These are phyloP conservation scores for Trichoderma atrobrunneum DNA, from an alignment of 2,329 filamentous ascomycete genomes.

Conservation along the genomic window DNA sequence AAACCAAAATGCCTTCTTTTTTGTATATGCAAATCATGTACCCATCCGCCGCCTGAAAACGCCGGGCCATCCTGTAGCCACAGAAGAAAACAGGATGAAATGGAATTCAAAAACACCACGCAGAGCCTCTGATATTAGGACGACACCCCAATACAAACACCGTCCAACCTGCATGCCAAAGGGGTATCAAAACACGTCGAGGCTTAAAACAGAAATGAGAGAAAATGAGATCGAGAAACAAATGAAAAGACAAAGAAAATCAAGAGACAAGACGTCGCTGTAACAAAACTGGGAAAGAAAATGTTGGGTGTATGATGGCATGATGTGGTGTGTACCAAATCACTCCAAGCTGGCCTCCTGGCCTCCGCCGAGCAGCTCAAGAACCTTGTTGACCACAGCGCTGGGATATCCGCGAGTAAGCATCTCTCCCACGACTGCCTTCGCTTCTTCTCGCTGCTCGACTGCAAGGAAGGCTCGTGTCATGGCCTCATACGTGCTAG, in stretches of 20 bases:
- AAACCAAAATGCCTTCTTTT: slow-evolving; percentile 19
- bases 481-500: slow-evolving; percentile 99
- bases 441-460: slow-evolving; percentile 74
- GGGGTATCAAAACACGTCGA: slow-evolving; percentile 28
- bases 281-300: neutral
- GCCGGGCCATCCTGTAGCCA: slow-evolving; percentile 14
- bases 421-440: slow-evolving; percentile 84
- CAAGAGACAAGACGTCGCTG: neutral
- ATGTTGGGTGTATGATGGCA: neutral
- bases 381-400: slow-evolving; percentile 89
- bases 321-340: neutral
- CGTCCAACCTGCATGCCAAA: slow-evolving; percentile 20
- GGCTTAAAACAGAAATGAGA: slow-evolving; percentile 18
- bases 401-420: slow-evolving; percentile 83
- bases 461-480: slow-evolving; percentile 85
- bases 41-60: slow-evolving; percentile 17
- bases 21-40: slow-evolving; percentile 27
- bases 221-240: slow-evolving; percentile 25
- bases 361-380: slow-evolving; percentile 74
- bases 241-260: slow-evolving; percentile 4
- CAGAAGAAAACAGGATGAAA: neutral
- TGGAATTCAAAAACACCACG: slow-evolving; percentile 1
- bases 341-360: slow-evolving; percentile 38
- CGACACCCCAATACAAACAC: slow-evolving; percentile 24
- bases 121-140: slow-evolving; percentile 22